Evolutionary conservation across 2,329 filamentous ascomycete genomes (phyloP).

Genomic region (Penicillium verrucosum): DNA sequence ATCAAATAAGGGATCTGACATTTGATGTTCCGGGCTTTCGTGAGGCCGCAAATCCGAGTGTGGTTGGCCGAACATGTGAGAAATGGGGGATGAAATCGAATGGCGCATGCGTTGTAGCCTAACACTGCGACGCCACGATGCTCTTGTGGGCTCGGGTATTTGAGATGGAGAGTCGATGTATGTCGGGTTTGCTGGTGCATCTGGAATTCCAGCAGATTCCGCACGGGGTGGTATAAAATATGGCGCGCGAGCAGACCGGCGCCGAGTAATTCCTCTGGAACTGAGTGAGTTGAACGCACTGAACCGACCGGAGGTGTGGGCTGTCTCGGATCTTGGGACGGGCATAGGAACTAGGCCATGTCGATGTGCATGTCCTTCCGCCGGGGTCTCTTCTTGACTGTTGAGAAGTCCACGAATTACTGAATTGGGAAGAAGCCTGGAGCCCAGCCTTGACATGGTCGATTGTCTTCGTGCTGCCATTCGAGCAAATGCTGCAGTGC

Average conservation of each 20-base stretch:
- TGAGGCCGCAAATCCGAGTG: constrained; percentile 25
- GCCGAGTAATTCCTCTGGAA: constrained; percentile 39
- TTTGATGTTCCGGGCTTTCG: constrained; percentile 29
- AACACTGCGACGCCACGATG: constrained; percentile 40
- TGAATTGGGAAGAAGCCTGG: constrained; percentile 47
- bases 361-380: constrained; percentile 45
- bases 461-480: constrained; percentile 44
- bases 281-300: constrained; percentile 41
- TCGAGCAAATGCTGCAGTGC: constrained; percentile 32
- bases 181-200: constrained; percentile 26
- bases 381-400: constrained; percentile 46
- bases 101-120: constrained; percentile 44
- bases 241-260: constrained; percentile 39
- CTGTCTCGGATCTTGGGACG: constrained; percentile 33
- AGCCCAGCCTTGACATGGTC: constrained; percentile 48
- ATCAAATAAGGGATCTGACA: constrained; percentile 25
- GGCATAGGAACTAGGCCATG: constrained; percentile 42
- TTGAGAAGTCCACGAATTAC: constrained; percentile 44
- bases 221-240: constrained; percentile 39
- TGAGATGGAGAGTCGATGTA: constrained; percentile 29
- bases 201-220: constrained; percentile 32
- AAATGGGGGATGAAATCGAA: constrained; percentile 44
- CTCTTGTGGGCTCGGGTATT: constrained; percentile 29
- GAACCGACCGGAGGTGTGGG: constrained; percentile 36
- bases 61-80: constrained; percentile 44